Evolutionary conservation across 352 stramenopile genomes (phyloP).

Genomic region (Plasmopara viticola): DNA sequence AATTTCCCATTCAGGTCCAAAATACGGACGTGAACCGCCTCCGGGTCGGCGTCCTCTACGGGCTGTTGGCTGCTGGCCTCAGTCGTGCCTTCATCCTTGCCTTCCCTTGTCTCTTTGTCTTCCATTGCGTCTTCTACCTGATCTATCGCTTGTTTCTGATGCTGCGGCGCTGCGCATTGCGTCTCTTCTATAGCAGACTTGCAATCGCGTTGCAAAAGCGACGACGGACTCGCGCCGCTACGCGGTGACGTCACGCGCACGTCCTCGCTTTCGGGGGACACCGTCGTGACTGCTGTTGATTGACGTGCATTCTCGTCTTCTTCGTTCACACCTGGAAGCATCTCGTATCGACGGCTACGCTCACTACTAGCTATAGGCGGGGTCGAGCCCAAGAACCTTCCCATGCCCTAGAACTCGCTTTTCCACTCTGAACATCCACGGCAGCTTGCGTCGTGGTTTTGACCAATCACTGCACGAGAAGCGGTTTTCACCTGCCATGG

Average conservation of each 20-base stretch:
- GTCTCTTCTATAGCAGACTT: slow-evolving; percentile 17
- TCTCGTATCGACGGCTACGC: slow-evolving; percentile 47
- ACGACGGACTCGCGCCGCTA: slow-evolving; percentile 16
- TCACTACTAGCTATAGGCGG: slow-evolving; percentile 27
- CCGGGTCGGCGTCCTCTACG: slow-evolving; percentile 17
- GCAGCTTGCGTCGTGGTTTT: not conserved
- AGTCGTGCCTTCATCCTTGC: slow-evolving; percentile 8
- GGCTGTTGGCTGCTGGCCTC: slow-evolving; percentile 8
- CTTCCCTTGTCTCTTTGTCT: slow-evolving; percentile 11
- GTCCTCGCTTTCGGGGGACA: slow-evolving; percentile 2
- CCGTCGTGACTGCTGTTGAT: not conserved
- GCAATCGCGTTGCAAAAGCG: slow-evolving; percentile 29
- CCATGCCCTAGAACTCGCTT: slow-evolving; percentile 32
- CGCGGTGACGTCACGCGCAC: slow-evolving; percentile 2
- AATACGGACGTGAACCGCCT: slow-evolving; percentile 61
- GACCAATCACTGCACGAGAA: slow-evolving; percentile 5
- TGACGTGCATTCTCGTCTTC: slow-evolving; percentile 17
- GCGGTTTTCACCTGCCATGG: slow-evolving; percentile 5
- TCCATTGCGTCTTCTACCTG: slow-evolving; percentile 6
- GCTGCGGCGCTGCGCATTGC: slow-evolving; percentile 16
- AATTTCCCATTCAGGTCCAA: slow-evolving; percentile 84
- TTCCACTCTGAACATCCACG: slow-evolving; percentile 12
- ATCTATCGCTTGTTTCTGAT: slow-evolving; percentile 17
- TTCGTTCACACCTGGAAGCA: slow-evolving; percentile 37
- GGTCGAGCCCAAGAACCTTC: slow-evolving; percentile 43